A percentile compares a stretch with the other conserved stretches of the same genome.
Evolutionary conservation across 257 asterid genomes (phyloP).

Genomic region (Paraleonurus japonicus): DNA sequence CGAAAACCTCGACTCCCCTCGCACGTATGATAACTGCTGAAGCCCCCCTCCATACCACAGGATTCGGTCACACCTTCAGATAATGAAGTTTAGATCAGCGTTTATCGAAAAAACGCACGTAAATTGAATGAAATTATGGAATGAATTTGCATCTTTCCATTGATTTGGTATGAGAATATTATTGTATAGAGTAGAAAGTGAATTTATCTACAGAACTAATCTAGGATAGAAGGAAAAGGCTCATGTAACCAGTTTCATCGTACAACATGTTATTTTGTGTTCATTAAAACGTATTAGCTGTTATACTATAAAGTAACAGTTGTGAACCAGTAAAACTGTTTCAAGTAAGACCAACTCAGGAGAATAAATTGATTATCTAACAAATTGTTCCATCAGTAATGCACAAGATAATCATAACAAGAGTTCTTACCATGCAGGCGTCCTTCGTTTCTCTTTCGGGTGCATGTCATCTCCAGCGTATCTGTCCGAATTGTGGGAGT

Average conservation of each 20-base stretch:
- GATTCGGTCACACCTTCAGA: constrained; percentile 90
- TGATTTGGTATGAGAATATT: too few relatives aligned
- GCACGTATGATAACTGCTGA: constrained; percentile 77
- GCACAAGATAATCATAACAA: background rate
- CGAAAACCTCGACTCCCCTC: constrained; percentile 92
- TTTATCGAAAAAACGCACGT: background rate
- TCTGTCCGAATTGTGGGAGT: constrained; percentile 92
- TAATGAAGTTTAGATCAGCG: constrained; percentile 32
- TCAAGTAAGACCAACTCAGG: too few relatives aligned
- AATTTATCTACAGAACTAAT: too few relatives aligned
- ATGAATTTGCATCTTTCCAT: background rate
- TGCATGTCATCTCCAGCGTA: constrained; percentile 93
- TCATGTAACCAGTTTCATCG: too few relatives aligned
- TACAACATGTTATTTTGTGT: too few relatives aligned
- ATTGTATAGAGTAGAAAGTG: too few relatives aligned
- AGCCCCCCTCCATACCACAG: constrained; percentile 91
- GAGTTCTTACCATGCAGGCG: constrained; percentile 88
- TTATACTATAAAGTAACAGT: background rate
- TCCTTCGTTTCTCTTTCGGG: constrained; percentile 93
- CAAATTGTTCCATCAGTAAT: background rate
- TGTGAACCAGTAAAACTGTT: background rate
- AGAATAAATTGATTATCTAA: too few relatives aligned
- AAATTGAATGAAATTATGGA: background rate
- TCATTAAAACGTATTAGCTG: background rate
- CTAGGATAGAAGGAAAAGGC: too few relatives aligned